Percentiles rank a stretch among this genome's conserved stretches.
Evolutionary conservation across 345 rosid genomes (phyloP).

Genomic region (Salix brachista): DNA sequence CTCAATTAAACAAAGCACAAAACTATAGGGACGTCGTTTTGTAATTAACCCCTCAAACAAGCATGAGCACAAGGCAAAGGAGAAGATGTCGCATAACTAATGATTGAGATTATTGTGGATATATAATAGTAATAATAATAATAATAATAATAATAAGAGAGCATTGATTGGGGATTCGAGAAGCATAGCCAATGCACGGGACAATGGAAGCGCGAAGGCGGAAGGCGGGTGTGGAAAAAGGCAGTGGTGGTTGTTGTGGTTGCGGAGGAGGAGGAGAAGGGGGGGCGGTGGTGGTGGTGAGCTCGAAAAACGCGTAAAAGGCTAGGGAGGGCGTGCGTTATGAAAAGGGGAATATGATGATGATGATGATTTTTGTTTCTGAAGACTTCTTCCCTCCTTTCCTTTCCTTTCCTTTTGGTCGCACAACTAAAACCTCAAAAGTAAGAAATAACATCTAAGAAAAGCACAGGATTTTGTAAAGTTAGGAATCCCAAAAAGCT

Average conservation of each 20-base stretch:
- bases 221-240: not conserved
- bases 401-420: not conserved
- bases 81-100: no score
- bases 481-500: conserved; percentile 24
- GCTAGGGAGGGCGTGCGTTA: conserved; percentile 69
- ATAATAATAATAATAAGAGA: not conserved
- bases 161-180: not conserved
- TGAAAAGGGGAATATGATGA: conserved; percentile 35
- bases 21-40: no score
- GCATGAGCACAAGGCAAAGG: no score
- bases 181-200: not conserved
- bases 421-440: not conserved
- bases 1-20: no score
- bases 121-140: no score
- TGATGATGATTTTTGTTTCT: conserved; percentile 4
- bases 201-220: not conserved
- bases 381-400: not conserved
- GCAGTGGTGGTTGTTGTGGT: conserved; percentile 12
- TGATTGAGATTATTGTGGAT: no score
- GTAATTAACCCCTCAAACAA: no score
- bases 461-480: conserved; percentile 5
- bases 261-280: not conserved
- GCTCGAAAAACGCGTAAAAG: conserved; percentile 68
- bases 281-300: not conserved
- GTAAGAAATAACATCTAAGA: not conserved